phyloP scores from a whole-genome alignment of 257 asterid species.

The Ilex asprella region DNA sequence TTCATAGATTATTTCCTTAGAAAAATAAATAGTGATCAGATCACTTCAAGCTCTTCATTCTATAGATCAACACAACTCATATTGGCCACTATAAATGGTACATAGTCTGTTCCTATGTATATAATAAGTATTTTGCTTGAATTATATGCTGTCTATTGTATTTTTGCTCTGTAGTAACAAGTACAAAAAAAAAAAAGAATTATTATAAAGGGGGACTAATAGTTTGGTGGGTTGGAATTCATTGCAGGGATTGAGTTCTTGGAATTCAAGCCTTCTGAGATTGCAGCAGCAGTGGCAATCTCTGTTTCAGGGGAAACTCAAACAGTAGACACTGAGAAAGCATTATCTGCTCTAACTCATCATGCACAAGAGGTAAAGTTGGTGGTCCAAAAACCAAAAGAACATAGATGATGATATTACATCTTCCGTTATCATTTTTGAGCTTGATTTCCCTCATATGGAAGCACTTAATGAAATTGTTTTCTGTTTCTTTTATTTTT shows the following conservation, averaged over 20 bases:
- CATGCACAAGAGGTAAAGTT: constrained; percentile 12
- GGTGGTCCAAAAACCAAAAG: not conserved
- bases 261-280: constrained; percentile 22
- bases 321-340: constrained; percentile 1
- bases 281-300: constrained; percentile 20
- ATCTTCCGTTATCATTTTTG: not conserved
- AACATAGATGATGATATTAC: not conserved
- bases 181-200: too few species aligned
- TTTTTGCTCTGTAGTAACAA: too few species aligned
- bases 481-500: not conserved
- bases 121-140: not conserved
- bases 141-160: too few species aligned
- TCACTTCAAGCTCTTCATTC: constrained; percentile 14
- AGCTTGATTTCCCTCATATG: not conserved
- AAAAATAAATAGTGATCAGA: constrained; percentile 19
- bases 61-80: constrained; percentile 26
- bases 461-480: not conserved
- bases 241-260: constrained; percentile 18
- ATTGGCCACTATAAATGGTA: constrained; percentile 28
- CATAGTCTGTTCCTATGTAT: not conserved
- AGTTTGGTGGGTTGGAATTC: constrained; percentile 7
- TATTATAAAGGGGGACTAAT: not conserved
- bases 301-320: constrained; percentile 6
- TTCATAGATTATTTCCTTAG: constrained; percentile 28
- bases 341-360: not conserved